Base-by-base conservation (phyloP, 345 rosid genomes). In the Gossypium herbaceum region DNA sequence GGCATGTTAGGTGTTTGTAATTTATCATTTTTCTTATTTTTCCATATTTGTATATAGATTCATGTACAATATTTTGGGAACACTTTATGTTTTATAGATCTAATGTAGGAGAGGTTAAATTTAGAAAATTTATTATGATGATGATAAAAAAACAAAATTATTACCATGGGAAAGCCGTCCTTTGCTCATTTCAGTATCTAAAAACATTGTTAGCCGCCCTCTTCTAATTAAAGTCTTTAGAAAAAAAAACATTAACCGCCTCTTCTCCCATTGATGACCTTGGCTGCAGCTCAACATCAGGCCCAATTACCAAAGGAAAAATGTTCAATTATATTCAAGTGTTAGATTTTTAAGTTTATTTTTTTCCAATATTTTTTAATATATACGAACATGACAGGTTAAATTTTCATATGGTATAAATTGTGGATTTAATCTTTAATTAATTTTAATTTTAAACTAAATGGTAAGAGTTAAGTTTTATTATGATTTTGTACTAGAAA, bases 21-120 rank as follows among this genome's bases (percentile, higher is more conserved):
- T 77, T 82, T 64, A 67, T 79, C 55, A 4, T 68, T 67, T 62
- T 24, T 54, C 73, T 78, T 72, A 50, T 16, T 41, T 79, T 73
- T 61, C 63, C 41, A 70, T 48, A 48, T 41, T 50, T 89, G 88
- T 87, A 84, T 86, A 84, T 79, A 88, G 84, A 88, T 81, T 77
- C 74, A 19, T 78, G 81, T 79, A 81, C 75, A 62, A 78, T 80
- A 78, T 85, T 80, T 85, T 75, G 80, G 72, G 54, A 80, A 72
- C 78, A 75, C 73, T 34, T 79, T 75, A 73, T 77, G 73, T 71
- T 74, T 44, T 45, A 83, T 79, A 85, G 81, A 86, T 56, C 12
- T 79, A 83, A 72, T 72, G 79, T 82, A 79, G 75, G 50, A 51
- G 68, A 51, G 81, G 62, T 20, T 19, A 44, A 22, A 58, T 58